Base-by-base conservation (phyloP, 163 green algal species). In the Trebouxia gelatinosa region DNA sequence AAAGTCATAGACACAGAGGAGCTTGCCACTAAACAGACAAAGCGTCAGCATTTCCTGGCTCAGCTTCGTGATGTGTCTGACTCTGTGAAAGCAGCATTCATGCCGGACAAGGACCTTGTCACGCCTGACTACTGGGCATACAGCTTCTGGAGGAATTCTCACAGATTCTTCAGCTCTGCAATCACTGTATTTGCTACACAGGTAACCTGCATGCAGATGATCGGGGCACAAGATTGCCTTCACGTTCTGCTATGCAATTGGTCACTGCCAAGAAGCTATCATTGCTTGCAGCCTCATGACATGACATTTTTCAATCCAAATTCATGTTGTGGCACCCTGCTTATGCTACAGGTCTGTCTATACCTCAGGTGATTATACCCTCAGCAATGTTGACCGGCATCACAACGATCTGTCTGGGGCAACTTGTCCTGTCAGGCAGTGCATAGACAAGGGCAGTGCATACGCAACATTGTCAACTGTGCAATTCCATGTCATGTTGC, bases 101-200 rank as follows among this genome's bases (percentile, higher is more conserved):
- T 79, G 4, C 74, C 74, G 16, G 32, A 58, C n/a, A 71, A 70
- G 28, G 54, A 71, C 3, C 57, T 89, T 48, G 91, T 97, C 0
- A 91, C 86, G 4, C 26, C 83, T 43, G 93, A 97, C 83, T 99
- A 98, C 85, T 99, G 94, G 94, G 77, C 90, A 11, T 98, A 95
- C 80, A 78, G 87, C 51, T 77, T 83, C 17, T 98, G 91, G 91
- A 82, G 94, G 17, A 77, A 90, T 6, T 82, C 70, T 72, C 94
- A 98, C 85, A 84, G 94, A 37, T 91, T 95, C 40, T 94, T 93
- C 82, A 91, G 80, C 74, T 90, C 85, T 70, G 91, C 92, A 51
- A 88, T 93, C 64, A 87, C 88, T 80, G 91, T 95, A 77, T 94
- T 93, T 77, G 89, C 88, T 23, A 91, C 86, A 1, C 86, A 90